Percentiles rank a stretch among this genome's conserved stretches.
These are phyloP conservation scores for Hyparrhenia diplandra DNA, from an alignment of 176 grass and related monocot genomes.

Conservation along the genomic window DNA sequence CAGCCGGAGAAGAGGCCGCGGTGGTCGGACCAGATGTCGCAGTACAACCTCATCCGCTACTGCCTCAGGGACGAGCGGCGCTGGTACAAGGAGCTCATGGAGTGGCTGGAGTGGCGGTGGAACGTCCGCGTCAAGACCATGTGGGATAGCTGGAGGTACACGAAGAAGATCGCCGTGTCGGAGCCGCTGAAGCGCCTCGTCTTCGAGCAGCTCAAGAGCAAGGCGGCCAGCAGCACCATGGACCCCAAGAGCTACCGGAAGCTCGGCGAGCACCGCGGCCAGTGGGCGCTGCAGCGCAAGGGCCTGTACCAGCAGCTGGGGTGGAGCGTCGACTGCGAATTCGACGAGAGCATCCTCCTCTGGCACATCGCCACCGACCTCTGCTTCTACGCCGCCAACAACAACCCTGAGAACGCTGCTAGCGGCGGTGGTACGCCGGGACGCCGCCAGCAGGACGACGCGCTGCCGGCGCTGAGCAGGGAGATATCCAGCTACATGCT, in stretches of 20 bases:
- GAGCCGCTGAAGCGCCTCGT: slow-evolving; percentile 22
- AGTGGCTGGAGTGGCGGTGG: slow-evolving; percentile 28
- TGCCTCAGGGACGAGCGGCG: slow-evolving; percentile 18
- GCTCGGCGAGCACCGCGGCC: slow-evolving; percentile 36
- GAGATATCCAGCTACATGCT: slow-evolving; percentile 47
- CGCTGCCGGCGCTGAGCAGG: neutral
- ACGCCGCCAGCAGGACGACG: too few species aligned
- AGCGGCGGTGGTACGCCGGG: too few species aligned
- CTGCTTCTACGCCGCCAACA: slow-evolving; percentile 4
- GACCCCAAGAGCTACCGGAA: slow-evolving; percentile 24
- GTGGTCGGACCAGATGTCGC: slow-evolving; percentile 36
- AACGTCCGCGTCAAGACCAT: slow-evolving; percentile 20
- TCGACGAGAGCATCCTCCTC: slow-evolving; percentile 42
- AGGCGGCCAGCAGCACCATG: slow-evolving; percentile 34
- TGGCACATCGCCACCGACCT: slow-evolving; percentile 53
- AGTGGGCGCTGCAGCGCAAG: slow-evolving; percentile 40
- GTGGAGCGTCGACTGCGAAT: slow-evolving; percentile 33
- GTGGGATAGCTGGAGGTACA: slow-evolving; percentile 27
- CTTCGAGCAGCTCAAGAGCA: slow-evolving; percentile 39
- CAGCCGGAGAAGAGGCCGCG: neutral
- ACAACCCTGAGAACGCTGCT: too few species aligned
- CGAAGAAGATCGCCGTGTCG: slow-evolving; percentile 21
- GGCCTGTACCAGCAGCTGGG: slow-evolving; percentile 42
- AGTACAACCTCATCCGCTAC: slow-evolving; percentile 39
- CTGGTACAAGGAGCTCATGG: neutral